phyloP scores from a whole-genome alignment of 1,139 yeast species.

The Kazachstania sp. region DNA sequence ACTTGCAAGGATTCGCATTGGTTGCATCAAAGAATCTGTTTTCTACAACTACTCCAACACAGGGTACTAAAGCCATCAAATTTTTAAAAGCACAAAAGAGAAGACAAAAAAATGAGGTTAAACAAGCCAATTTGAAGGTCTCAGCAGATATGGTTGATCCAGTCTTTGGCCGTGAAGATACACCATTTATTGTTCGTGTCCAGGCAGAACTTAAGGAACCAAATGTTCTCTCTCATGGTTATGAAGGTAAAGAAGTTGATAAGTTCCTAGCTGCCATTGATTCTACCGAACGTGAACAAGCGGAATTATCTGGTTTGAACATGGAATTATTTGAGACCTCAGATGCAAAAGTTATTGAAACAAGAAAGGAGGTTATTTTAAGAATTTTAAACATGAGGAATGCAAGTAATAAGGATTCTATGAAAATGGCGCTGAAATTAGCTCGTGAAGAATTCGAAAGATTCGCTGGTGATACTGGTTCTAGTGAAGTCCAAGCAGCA shows the following conservation, averaged over 20 bases:
- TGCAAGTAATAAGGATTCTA: slow-evolving; percentile 50
- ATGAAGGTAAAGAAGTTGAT: slow-evolving; percentile 57
- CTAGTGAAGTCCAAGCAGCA: slow-evolving; percentile 95
- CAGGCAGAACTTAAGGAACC: slow-evolving; percentile 58
- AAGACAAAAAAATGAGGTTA: slow-evolving; percentile 32
- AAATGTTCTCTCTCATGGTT: slow-evolving; percentile 50
- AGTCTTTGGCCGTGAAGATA: slow-evolving; percentile 61
- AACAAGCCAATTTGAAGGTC: slow-evolving; percentile 24
- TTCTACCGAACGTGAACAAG: slow-evolving; percentile 46
- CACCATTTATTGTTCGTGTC: slow-evolving; percentile 64
- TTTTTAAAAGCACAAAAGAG: slow-evolving; percentile 31
- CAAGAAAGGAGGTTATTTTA: slow-evolving; percentile 58
- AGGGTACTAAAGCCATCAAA: slow-evolving; percentile 26
- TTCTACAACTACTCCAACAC: not conserved
- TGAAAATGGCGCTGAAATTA: slow-evolving; percentile 49
- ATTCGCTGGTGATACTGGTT: slow-evolving; percentile 84
- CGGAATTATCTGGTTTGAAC: slow-evolving; percentile 21
- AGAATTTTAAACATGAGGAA: slow-evolving; percentile 72
- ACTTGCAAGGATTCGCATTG: not conserved
- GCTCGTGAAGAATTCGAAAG: slow-evolving; percentile 78
- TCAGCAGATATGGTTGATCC: slow-evolving; percentile 50
- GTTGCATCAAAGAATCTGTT: slow-evolving; percentile 1
- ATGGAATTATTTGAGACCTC: slow-evolving; percentile 21
- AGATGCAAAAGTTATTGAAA: slow-evolving; percentile 40
- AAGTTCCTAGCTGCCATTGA: slow-evolving; percentile 72